phyloP scores from a whole-genome alignment of 495 filamentous ascomycete species.

The Penicillium lividum region DNA sequence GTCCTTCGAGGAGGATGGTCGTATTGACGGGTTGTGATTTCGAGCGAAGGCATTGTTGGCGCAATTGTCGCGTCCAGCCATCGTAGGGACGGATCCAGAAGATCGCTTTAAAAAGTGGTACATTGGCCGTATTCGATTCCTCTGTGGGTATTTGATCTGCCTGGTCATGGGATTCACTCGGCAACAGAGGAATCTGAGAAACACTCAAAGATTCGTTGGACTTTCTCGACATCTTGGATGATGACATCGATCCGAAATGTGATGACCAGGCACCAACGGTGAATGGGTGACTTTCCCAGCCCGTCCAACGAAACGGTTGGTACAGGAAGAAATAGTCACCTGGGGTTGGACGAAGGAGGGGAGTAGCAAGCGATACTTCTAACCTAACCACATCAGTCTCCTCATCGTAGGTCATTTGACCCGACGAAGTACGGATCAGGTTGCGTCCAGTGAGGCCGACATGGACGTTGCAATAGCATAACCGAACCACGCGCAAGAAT shows the following conservation, averaged over 20 bases:
- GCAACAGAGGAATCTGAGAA: slow-evolving; percentile 37
- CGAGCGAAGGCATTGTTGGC: slow-evolving; percentile 35
- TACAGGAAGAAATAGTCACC: slow-evolving; percentile 62
- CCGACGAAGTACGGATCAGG: slow-evolving; percentile 27
- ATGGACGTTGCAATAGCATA: slow-evolving; percentile 50
- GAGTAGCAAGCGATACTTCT: slow-evolving; percentile 38
- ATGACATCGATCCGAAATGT: slow-evolving; percentile 11
- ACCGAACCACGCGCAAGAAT: slow-evolving; percentile 44
- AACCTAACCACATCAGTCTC: slow-evolving; percentile 53
- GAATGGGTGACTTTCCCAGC: slow-evolving; percentile 64
- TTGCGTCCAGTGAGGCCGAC: slow-evolving; percentile 23
- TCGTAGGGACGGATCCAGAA: slow-evolving; percentile 53
- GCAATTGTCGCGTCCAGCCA: slow-evolving; percentile 50
- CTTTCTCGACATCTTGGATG: slow-evolving; percentile 3
- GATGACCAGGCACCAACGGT: slow-evolving; percentile 52
- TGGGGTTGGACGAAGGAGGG: slow-evolving; percentile 38
- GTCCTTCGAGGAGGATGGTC: slow-evolving; percentile 55
- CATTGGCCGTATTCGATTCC: neutral
- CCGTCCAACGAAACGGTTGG: slow-evolving; percentile 46
- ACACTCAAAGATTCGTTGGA: slow-evolving; percentile 18
- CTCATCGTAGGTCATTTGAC: slow-evolving; percentile 46
- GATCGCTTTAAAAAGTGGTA: slow-evolving; percentile 23
- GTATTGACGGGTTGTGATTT: slow-evolving; percentile 17
- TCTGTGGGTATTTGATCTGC: slow-evolving; percentile 1
- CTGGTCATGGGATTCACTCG: slow-evolving; percentile 13